Evolutionary conservation across 208 protist genomes (phyloP).

Genomic region (Trypanosoma caninum): DNA sequence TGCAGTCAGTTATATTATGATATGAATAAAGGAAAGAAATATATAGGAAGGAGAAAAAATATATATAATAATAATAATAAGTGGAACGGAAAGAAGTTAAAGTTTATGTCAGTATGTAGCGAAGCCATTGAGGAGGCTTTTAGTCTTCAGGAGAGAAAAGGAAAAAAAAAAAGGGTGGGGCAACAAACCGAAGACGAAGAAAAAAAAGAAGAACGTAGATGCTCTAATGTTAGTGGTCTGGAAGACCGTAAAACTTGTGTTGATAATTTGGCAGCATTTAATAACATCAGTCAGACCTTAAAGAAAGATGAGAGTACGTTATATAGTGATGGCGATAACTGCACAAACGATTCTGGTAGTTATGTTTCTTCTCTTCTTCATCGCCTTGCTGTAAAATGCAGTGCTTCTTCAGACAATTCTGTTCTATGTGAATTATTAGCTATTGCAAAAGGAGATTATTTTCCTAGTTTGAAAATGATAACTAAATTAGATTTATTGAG

Average conservation of each 20-base stretch:
- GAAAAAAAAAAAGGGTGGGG: background rate
- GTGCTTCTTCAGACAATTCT: background rate
- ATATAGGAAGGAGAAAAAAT: background rate
- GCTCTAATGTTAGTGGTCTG: no score
- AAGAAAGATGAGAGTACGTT: no score
- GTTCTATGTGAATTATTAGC: background rate
- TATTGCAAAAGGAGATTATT: constrained; percentile 15
- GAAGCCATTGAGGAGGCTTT: constrained; percentile 16
- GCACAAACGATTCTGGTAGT: background rate
- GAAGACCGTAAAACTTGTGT: no score
- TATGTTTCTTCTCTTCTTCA: constrained; percentile 16
- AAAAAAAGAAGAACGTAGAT: background rate
- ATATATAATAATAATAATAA: background rate
- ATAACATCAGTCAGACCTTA: no score
- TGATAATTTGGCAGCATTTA: no score
- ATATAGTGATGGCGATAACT: background rate
- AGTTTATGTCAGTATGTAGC: constrained; percentile 14
- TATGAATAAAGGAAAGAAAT: no score
- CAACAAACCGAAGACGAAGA: background rate
- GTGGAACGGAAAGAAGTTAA: background rate
- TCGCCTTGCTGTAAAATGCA: background rate
- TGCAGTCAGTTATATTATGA: no score
- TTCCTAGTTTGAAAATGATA: constrained; percentile 5
- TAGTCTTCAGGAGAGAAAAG: constrained; percentile 1
- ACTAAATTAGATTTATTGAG: constrained; percentile 4